phyloP scores from a whole-genome alignment of 2,329 filamentous ascomycete genomes.

The Lachnellula cervina region DNA sequence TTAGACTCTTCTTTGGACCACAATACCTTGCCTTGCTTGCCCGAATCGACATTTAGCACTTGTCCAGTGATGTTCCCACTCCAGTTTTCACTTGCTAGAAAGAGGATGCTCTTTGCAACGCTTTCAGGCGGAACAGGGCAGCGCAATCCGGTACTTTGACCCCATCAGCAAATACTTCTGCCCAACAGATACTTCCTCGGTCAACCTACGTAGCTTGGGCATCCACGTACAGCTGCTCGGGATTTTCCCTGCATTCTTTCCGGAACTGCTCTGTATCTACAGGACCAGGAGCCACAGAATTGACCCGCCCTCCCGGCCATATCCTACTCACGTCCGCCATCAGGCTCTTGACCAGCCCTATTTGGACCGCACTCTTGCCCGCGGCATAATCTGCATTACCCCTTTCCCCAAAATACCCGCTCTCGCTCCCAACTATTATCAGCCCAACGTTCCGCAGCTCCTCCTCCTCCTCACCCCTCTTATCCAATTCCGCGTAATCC shows the following conservation, averaged over 20 bases:
- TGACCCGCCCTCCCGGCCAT: constrained; percentile 35
- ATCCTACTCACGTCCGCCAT: constrained; percentile 37
- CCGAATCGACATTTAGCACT: constrained; percentile 40
- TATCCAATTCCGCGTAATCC: constrained; percentile 19
- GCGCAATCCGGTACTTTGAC: constrained; percentile 32
- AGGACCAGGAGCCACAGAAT: constrained; percentile 42
- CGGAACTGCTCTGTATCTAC: constrained; percentile 40
- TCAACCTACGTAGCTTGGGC: constrained; percentile 37
- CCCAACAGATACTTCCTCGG: too few relatives aligned
- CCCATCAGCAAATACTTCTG: neutral
- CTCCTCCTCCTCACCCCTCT: constrained; percentile 7
- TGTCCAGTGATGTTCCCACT: constrained; percentile 42
- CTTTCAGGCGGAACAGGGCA: constrained; percentile 35
- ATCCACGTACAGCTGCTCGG: constrained; percentile 37
- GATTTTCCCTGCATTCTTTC: constrained; percentile 36
- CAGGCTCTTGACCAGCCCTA: constrained; percentile 38
- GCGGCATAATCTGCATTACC: constrained; percentile 40
- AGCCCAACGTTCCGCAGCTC: constrained; percentile 35
- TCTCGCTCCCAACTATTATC: constrained; percentile 42
- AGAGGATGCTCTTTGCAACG: constrained; percentile 41
- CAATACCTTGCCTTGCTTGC: constrained; percentile 40
- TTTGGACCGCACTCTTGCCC: constrained; percentile 42
- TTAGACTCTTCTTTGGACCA: constrained; percentile 29
- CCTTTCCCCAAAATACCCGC: constrained; percentile 40
- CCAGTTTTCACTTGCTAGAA: constrained; percentile 42